A percentile compares a stretch with the other conserved stretches of the same genome.
Evolutionary conservation across 2,329 filamentous ascomycete genomes (phyloP).

Genomic region (Nannizzia gypsea): DNA sequence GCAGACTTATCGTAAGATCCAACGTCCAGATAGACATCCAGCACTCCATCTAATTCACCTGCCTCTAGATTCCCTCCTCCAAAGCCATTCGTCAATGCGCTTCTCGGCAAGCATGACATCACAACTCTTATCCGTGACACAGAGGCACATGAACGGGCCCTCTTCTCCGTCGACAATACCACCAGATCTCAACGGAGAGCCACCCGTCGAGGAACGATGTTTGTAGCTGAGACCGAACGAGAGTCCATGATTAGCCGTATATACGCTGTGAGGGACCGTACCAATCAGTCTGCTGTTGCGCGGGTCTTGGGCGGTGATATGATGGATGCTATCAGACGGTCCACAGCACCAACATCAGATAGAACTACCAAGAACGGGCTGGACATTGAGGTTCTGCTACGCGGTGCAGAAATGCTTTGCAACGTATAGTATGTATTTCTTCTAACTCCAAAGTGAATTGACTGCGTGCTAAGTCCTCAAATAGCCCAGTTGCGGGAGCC

Average conservation of each 20-base stretch:
- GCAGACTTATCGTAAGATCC: slow-evolving; percentile 56
- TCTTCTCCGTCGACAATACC: slow-evolving; percentile 80
- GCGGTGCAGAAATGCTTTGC: slow-evolving; percentile 81
- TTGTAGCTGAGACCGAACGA: slow-evolving; percentile 28
- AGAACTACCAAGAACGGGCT: slow-evolving; percentile 53
- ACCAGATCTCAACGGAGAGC: slow-evolving; percentile 37
- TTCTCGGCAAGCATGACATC: slow-evolving; percentile 81
- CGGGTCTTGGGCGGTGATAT: slow-evolving; percentile 80
- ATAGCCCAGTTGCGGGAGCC: slow-evolving; percentile 61
- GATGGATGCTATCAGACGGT: slow-evolving; percentile 62
- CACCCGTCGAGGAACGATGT: slow-evolving; percentile 40
- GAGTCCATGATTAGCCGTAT: slow-evolving; percentile 37
- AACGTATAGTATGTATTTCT: slow-evolving; percentile 57
- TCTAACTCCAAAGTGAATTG: too few species aligned
- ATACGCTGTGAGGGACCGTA: slow-evolving; percentile 41
- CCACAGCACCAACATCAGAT: slow-evolving; percentile 43
- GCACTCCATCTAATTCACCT: not conserved
- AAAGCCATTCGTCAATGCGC: slow-evolving; percentile 91
- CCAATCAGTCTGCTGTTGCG: slow-evolving; percentile 61
- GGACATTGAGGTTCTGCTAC: slow-evolving; percentile 73
- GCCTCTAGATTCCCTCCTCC: slow-evolving; percentile 56
- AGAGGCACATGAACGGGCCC: slow-evolving; percentile 81
- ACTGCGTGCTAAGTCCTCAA: slow-evolving; percentile 8
- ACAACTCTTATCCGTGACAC: slow-evolving; percentile 91
- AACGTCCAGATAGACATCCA: not conserved